Conservation (phyloP, 2,329 filamentous ascomycete genomes). For the Aspergillus sp. region DNA sequence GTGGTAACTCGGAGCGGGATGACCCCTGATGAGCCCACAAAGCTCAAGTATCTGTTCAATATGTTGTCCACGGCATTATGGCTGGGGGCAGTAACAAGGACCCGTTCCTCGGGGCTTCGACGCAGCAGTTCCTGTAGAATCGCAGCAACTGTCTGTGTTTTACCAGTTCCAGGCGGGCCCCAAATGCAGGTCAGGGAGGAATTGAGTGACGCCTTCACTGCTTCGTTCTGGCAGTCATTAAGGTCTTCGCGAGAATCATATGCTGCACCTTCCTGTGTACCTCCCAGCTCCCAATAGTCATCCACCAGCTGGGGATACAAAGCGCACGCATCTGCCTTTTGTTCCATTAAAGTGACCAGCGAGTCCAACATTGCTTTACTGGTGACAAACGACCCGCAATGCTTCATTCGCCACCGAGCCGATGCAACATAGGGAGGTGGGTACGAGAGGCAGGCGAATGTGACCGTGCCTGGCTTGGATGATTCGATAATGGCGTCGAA, state of each 20-base stretch:
- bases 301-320: not conserved
- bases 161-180: not conserved
- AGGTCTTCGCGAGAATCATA: not conserved
- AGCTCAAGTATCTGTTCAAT: not conserved
- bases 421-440: not conserved
- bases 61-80: not conserved
- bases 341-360: not conserved
- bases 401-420: not conserved
- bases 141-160: not conserved
- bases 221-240: not conserved
- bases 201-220: not conserved
- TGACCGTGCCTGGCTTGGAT: not conserved
- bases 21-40: not conserved
- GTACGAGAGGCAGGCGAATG: not conserved
- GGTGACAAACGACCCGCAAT: not conserved
- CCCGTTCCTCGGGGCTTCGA: not conserved
- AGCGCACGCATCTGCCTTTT: not conserved
- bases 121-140: not conserved
- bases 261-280: not conserved
- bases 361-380: not conserved
- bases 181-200: constrained; percentile 1
- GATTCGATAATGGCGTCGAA: not conserved
- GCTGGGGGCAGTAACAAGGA: not conserved
- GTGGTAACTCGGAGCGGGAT: not conserved
- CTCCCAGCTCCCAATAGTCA: not conserved